Percentiles rank a stretch among this genome's conserved stretches.
Evolutionary conservation across 768 basidiomycete genomes (phyloP).

Genomic region (Leucocoprinus leucothites): DNA sequence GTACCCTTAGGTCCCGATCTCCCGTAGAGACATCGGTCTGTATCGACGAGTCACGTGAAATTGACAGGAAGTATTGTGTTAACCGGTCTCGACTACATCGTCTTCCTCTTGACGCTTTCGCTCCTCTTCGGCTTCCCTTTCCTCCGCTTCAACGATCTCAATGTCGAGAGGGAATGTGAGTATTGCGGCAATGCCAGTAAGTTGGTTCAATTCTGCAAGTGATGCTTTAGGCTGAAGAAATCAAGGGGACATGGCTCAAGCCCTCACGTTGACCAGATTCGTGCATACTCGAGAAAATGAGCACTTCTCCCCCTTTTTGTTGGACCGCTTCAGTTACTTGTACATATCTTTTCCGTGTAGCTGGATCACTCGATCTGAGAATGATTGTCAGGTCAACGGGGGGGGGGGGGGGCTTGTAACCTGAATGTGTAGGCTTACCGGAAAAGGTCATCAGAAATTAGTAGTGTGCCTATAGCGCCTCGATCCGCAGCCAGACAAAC

Average conservation of each 20-base stretch:
- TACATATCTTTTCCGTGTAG: constrained; percentile 80
- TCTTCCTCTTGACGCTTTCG: constrained; percentile 44
- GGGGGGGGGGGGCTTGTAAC: no score
- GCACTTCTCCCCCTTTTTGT: constrained; percentile 85
- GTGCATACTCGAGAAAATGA: constrained; percentile 99
- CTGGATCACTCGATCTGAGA: constrained; percentile 74
- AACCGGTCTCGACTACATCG: constrained; percentile 18
- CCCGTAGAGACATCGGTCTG: constrained; percentile 16
- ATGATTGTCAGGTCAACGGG: background rate
- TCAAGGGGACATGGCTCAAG: constrained; percentile 1
- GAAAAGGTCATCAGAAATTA: constrained; percentile 95
- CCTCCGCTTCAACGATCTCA: constrained; percentile 93
- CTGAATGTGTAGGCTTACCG: constrained; percentile 43
- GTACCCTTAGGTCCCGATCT: constrained; percentile 18
- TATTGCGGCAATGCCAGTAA: constrained; percentile 94
- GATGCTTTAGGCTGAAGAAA: background rate
- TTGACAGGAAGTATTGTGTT: constrained; percentile 2
- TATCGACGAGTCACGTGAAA: constrained; percentile 13
- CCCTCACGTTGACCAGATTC: constrained; percentile 94
- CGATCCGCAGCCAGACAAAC: constrained; percentile 89
- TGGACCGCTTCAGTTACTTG: constrained; percentile 85
- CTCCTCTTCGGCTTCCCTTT: constrained; percentile 77
- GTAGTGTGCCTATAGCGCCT: constrained; percentile 88
- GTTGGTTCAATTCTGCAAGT: constrained; percentile 82
- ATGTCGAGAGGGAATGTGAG: constrained; percentile 94